A percentile compares a stretch with the other conserved stretches of the same genome.
phyloP scores from a whole-genome alignment of 352 stramenopile species.

The Phytophthora niederhauseri region DNA sequence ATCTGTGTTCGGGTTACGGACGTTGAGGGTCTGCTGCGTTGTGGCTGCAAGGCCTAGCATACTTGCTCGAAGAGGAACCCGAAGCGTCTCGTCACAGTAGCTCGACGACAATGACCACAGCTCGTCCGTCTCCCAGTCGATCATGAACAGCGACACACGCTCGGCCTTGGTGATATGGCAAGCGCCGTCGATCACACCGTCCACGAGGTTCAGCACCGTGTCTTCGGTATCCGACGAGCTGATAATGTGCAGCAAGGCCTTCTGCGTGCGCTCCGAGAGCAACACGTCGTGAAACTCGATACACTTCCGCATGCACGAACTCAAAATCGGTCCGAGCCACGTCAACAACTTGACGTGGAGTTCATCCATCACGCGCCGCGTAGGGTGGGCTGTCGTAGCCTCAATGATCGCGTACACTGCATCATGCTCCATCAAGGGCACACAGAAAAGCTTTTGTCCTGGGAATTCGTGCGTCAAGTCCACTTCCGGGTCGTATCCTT shows the following conservation, averaged over 20 bases:
- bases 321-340: slow-evolving; percentile 83
- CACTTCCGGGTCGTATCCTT: slow-evolving; percentile 65
- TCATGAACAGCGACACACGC: slow-evolving; percentile 78
- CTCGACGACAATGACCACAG: slow-evolving; percentile 84
- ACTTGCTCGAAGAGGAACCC: slow-evolving; percentile 61
- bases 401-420: slow-evolving; percentile 84
- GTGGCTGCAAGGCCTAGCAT: slow-evolving; percentile 67
- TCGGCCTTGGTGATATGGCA: slow-evolving; percentile 86
- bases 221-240: slow-evolving; percentile 85
- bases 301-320: slow-evolving; percentile 84
- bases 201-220: slow-evolving; percentile 85
- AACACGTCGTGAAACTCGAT: slow-evolving; percentile 88
- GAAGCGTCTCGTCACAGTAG: slow-evolving; percentile 72
- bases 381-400: slow-evolving; percentile 50
- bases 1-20: slow-evolving; percentile 67
- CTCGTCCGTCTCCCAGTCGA: slow-evolving; percentile 85
- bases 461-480: slow-evolving; percentile 65
- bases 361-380: slow-evolving; percentile 54
- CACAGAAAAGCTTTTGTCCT: slow-evolving; percentile 73
- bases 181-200: slow-evolving; percentile 79
- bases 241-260: slow-evolving; percentile 86
- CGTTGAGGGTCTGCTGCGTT: slow-evolving; percentile 71
- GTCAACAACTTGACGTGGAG: slow-evolving; percentile 78
- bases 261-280: slow-evolving; percentile 83
- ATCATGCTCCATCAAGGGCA: slow-evolving; percentile 73